Percentiles rank a stretch among this genome's conserved stretches.
These are phyloP conservation scores for Malus asiatica DNA, from an alignment of 306 rosid genomes.

Conservation along the genomic window DNA sequence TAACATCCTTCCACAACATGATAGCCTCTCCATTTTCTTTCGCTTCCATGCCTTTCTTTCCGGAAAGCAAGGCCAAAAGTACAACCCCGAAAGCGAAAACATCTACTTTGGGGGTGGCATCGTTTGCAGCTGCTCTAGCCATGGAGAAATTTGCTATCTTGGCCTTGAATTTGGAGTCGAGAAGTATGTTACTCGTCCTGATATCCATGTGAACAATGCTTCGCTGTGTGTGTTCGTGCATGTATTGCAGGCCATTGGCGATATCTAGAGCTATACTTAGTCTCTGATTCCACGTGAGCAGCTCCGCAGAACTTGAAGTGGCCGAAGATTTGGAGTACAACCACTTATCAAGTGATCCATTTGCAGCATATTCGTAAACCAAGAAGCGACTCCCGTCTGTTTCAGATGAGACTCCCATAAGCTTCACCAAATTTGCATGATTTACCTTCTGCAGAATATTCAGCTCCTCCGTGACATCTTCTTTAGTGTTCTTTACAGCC, in stretches of 20 bases:
- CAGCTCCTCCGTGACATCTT: conserved; percentile 60
- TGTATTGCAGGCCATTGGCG: conserved; percentile 69
- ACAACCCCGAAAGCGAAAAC: conserved; percentile 69
- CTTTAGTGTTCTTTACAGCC: conserved; percentile 49
- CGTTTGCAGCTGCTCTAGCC: conserved; percentile 48
- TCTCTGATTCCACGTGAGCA: conserved; percentile 72
- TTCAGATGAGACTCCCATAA: conserved; percentile 54
- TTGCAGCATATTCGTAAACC: conserved; percentile 69
- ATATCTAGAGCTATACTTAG: conserved; percentile 65
- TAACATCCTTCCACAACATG: conserved; percentile 59
- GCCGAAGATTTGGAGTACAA: conserved; percentile 27
- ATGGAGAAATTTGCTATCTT: conserved; percentile 64
- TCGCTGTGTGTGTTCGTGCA: conserved; percentile 79
- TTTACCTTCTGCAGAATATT: conserved; percentile 71
- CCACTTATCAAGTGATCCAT: conserved; percentile 71
- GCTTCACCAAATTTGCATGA: conserved; percentile 70
- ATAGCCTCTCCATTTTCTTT: conserved; percentile 49
- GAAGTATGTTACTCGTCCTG: conserved; percentile 58
- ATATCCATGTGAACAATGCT: conserved; percentile 72
- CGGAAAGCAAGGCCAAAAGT: conserved; percentile 58
- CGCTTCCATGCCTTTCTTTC: conserved; percentile 41
- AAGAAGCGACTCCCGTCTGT: conserved; percentile 41
- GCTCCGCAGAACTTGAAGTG: conserved; percentile 10
- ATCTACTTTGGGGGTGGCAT: conserved; percentile 45
- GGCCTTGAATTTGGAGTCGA: conserved; percentile 59